Conservation (phyloP, 2,329 filamentous ascomycete species). For the Lojkania enalia region DNA sequence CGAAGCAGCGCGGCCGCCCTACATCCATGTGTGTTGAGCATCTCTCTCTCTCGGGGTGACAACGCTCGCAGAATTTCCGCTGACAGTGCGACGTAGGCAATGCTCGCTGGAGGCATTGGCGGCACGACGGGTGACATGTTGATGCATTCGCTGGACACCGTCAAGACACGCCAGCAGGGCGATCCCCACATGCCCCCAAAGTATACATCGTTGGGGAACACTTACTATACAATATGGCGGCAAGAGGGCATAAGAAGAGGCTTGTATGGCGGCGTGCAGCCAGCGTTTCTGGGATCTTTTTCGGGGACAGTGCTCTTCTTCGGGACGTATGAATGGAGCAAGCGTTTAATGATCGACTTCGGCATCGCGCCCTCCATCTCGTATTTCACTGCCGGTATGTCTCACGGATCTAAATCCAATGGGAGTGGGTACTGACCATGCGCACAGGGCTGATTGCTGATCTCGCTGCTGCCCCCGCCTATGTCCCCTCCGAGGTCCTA, state of each 20-base stretch:
- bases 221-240: slow-evolving; percentile 89
- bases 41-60: not conserved
- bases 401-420: not conserved
- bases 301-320: slow-evolving; percentile 95
- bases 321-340: slow-evolving; percentile 93
- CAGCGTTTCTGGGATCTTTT: slow-evolving; percentile 89
- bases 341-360: slow-evolving; percentile 81
- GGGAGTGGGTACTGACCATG: not conserved
- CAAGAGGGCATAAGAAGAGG: slow-evolving; percentile 88
- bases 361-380: slow-evolving; percentile 81
- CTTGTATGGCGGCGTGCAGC: slow-evolving; percentile 90
- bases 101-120: slow-evolving; percentile 92
- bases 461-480: slow-evolving; percentile 86
- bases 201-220: slow-evolving; percentile 86
- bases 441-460: slow-evolving; percentile 83
- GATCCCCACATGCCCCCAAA: slow-evolving; percentile 91
- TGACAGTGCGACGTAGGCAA: slow-evolving; percentile 63
- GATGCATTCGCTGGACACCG: slow-evolving; percentile 98
- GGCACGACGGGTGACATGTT: slow-evolving; percentile 94
- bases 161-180: slow-evolving; percentile 97
- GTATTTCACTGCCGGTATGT: slow-evolving; percentile 79
- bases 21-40: slow-evolving; percentile 48
- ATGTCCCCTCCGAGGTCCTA: slow-evolving; percentile 95
- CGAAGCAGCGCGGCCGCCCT: slow-evolving; percentile 52
- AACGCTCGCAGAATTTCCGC: slow-evolving; percentile 13